Base-by-base conservation (phyloP, 2,329 filamentous ascomycete genomes). In the Scedosporium minutisporum region DNA sequence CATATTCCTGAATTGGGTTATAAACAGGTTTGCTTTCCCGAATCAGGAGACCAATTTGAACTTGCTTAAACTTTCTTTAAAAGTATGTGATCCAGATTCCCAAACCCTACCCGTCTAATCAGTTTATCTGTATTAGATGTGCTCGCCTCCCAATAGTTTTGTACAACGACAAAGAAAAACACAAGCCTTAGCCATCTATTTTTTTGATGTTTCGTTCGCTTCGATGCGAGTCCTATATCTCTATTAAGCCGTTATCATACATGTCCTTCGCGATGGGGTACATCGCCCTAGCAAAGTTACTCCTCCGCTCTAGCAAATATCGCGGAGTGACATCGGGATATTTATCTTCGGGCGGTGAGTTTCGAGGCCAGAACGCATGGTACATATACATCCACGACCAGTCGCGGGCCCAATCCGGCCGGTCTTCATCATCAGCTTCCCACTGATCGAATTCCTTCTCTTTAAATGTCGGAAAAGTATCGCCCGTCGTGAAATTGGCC, bases 241-340 rank as follows among this genome's bases (percentile, higher is more conserved):
- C 57, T 9, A 67, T 46, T 1, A 69, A 25, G 0, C 64, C 66
- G 5, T 62, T 27, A 2, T 66, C 62, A 38, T 65, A 66, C 64
- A 69, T 65, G 23, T 58, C 42, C 38, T 63, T 66, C 1, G 66
- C 65, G 25, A 69, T 62, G 1, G 67, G 66, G 38, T 68, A 69
- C 6, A 67, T 61, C 0, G 67, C 68, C 0, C 64, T 61, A 0
- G 67, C 68, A 65, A 68, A 71, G 38, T 69, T 70, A 33, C 69
- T 71, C 53, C 59, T 58, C 55, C 66, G 62, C 44, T 66, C 65
- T n/a, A 66, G 48, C 9, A 70, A 66, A 48, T 66, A 69, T 0
- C 63, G 62, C 6, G 68, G 67, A 27, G 6, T 64, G 23, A 70
- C 29, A 69, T 71, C 7, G 14, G 44, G 44, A 21, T n/a, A 48